These are phyloP conservation scores for Monosporascus sp. DNA, from an alignment of 2,329 filamentous ascomycete species.

Conservation along the genomic window DNA sequence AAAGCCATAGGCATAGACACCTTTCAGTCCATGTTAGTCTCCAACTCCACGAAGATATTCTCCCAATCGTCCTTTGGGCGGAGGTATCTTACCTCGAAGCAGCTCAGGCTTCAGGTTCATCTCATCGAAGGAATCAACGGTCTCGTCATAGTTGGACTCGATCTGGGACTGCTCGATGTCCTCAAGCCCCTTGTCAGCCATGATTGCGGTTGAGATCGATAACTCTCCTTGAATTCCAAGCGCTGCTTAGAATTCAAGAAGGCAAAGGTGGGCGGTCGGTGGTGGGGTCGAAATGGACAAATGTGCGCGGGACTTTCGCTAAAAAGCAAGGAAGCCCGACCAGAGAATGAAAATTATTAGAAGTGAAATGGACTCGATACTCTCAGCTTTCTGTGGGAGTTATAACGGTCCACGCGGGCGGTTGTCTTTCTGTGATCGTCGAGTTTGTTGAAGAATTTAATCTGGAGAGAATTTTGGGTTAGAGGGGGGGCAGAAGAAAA, in stretches of 20 bases:
- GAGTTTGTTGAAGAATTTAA: slow-evolving; percentile 11
- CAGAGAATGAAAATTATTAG: slow-evolving; percentile 16
- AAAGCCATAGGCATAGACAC: slow-evolving; percentile 99
- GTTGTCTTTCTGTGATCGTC: slow-evolving; percentile 9
- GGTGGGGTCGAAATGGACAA: slow-evolving; percentile 30
- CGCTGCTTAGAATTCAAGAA: slow-evolving; percentile 70
- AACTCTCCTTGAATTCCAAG: slow-evolving; percentile 69
- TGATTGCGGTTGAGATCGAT: slow-evolving; percentile 69
- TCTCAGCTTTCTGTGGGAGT: slow-evolving; percentile 21
- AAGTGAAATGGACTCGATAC: slow-evolving; percentile 21
- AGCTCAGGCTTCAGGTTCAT: slow-evolving; percentile 98
- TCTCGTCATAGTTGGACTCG: slow-evolving; percentile 99
- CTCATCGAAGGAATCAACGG: slow-evolving; percentile 97
- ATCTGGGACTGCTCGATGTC: slow-evolving; percentile 75
- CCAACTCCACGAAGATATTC: not conserved
- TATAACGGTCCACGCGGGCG: slow-evolving; percentile 13
- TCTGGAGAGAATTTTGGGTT: slow-evolving; percentile 5
- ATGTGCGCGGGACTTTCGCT: slow-evolving; percentile 19
- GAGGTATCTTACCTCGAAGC: slow-evolving; percentile 67
- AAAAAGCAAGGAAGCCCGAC: slow-evolving; percentile 19
- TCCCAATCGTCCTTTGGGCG: slow-evolving; percentile 9
- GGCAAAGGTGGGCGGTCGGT: slow-evolving; percentile 26
- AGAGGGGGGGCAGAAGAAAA: slow-evolving; percentile 22
- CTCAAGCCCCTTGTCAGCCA: slow-evolving; percentile 99
- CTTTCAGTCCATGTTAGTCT: slow-evolving; percentile 33